Evolutionary conservation across 2,329 filamentous ascomycete genomes (phyloP), one percentile per base, ranked within the genome.

Genomic region (Colletotrichum lupini): DNA sequence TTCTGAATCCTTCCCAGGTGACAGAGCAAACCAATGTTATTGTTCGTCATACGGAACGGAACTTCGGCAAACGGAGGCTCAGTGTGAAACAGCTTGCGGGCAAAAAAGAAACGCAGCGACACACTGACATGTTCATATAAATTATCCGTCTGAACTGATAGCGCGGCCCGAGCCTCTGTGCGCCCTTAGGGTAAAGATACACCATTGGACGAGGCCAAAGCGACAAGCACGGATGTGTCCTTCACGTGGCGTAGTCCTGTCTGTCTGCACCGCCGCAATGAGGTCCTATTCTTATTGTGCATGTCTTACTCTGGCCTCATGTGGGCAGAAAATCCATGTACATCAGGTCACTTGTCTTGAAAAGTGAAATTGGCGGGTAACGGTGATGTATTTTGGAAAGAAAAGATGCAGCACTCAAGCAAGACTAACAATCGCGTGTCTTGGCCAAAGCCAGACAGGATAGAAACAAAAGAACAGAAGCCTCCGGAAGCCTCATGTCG

Each of bases 381-480:
- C 24, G 37, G 37, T 9, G 37, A 19, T 22, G 22, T 56, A 57
- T 66, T 26, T 26, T 19, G 30, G 53, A 65, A 65, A 57, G 52
- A 46, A 65, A 64, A 57, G 52, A 11, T 57, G 56, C 14, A 65
- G 49, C 49, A 56, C 56, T 66, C 52, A 37, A 66, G 52, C 22
- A 57, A 22, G 55, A 56, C 62, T 53, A 35, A 46, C n/a, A 55
- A 57, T 24, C 62, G 62, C 52, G 30, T 35, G 22, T 66, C 56
- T 57, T 26, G 14, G 22, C 24, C 42, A 22, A 46, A 46, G 30
- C 24, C 58, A 37, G 62, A 53, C 62, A 35, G 35, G 26, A 56
- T 32, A 65, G 55, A 57, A 42, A 28, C 35, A 66, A 66, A 66
- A 35, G 32, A 35, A 57, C 30, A 57, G 62, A 66, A 66, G 62